Percentiles rank a stretch among this genome's conserved stretches.
Evolutionary conservation across 2,329 filamentous ascomycete species (phyloP).

Genomic region (Calonectria hawksworthii): DNA sequence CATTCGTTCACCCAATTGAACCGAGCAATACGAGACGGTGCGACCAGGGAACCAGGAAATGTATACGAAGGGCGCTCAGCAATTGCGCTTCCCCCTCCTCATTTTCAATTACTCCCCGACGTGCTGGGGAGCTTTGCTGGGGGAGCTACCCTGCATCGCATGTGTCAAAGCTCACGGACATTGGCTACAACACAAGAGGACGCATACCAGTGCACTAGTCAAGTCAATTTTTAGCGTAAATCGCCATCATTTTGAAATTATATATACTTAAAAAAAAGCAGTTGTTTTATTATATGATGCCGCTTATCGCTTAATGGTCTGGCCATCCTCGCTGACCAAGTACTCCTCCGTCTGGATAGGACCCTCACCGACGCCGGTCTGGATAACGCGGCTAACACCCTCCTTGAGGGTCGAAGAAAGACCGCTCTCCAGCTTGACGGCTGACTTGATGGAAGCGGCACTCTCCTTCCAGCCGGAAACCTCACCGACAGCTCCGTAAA

Average conservation of each 20-base stretch:
- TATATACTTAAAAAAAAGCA: neutral
- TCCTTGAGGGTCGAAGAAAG: slow-evolving; percentile 77
- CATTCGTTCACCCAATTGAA: neutral
- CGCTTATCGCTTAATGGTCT: slow-evolving; percentile 54
- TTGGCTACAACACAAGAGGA: neutral
- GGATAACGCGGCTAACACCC: slow-evolving; percentile 89
- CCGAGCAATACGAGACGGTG: neutral
- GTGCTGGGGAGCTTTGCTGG: neutral
- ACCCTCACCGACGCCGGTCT: slow-evolving; percentile 92
- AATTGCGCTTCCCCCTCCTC: neutral
- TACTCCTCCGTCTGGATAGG: slow-evolving; percentile 85
- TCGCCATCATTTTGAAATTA: slow-evolving; percentile 2
- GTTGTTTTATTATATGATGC: neutral
- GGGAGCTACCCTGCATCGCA: neutral
- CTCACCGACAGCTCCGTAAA: slow-evolving; percentile 75
- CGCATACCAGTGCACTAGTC: neutral
- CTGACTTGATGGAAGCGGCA: slow-evolving; percentile 65
- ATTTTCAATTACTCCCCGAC: neutral
- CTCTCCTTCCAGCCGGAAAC: slow-evolving; percentile 81
- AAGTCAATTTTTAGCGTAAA: neutral
- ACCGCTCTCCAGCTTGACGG: slow-evolving; percentile 73
- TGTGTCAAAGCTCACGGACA: neutral
- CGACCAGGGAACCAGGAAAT: neutral
- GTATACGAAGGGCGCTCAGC: neutral
- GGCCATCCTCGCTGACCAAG: slow-evolving; percentile 78